A percentile compares a stretch with the other conserved stretches of the same genome.
phyloP scores from a whole-genome alignment of 2,329 filamentous ascomycete species.

The Berkeleyomyces rouxiae region DNA sequence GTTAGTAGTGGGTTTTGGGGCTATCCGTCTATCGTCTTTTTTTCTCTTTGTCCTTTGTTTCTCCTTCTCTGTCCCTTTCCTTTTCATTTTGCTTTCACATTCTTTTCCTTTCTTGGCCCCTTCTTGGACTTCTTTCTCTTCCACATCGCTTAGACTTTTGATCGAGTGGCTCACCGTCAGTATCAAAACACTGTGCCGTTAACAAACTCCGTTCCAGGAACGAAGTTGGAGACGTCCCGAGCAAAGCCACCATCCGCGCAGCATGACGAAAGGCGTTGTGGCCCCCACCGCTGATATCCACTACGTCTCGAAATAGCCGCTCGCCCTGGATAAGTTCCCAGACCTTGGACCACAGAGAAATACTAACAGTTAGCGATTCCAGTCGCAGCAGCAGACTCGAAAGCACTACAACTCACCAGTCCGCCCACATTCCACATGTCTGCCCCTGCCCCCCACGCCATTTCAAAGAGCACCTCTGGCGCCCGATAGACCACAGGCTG shows the following conservation, averaged over 20 bases:
- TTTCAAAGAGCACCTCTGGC: constrained; percentile 11
- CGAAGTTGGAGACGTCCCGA: constrained; percentile 4
- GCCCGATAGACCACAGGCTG: constrained; percentile 11
- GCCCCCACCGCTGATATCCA: constrained; percentile 1
- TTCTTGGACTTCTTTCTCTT: neutral
- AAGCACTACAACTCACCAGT: neutral
- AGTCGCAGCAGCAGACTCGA: neutral
- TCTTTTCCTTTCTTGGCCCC: neutral
- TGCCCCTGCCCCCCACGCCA: constrained; percentile 10
- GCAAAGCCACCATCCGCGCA: constrained; percentile 12
- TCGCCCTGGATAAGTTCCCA: constrained; percentile 11
- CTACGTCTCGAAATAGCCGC: constrained; percentile 4
- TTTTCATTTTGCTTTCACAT: neutral
- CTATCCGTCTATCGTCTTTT: neutral
- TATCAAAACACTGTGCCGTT: constrained; percentile 9
- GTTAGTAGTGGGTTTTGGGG: neutral
- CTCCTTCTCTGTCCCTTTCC: neutral
- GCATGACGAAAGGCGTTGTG: constrained; percentile 11
- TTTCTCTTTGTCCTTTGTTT: neutral
- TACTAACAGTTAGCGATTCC: neutral
- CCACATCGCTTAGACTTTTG: neutral
- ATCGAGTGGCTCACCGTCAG: constrained; percentile 3
- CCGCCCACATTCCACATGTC: constrained; percentile 12
- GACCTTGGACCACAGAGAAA: neutral
- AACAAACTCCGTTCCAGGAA: constrained; percentile 3